These are phyloP conservation scores for Nyctanthes arbortristis DNA, from an alignment of 257 asterid genomes.

Conservation along the genomic window DNA sequence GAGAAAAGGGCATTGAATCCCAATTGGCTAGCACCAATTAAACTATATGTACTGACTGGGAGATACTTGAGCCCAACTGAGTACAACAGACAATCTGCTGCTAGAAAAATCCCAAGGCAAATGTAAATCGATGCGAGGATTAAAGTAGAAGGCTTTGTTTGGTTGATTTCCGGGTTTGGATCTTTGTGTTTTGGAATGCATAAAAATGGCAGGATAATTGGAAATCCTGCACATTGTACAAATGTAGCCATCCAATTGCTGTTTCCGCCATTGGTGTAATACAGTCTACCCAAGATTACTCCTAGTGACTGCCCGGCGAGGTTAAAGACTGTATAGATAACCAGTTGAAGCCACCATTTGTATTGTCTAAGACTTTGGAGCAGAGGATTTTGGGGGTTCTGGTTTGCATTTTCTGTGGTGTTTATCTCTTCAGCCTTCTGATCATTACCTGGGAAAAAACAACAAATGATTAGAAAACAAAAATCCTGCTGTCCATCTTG, in stretches of 20 bases:
- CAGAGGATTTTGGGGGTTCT: neutral
- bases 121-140: too few relatives aligned
- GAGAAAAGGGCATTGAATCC: slow-evolving; percentile 51
- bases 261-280: slow-evolving; percentile 69
- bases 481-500: too few relatives aligned
- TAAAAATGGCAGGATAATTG: slow-evolving; percentile 60
- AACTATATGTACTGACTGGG: slow-evolving; percentile 40
- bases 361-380: slow-evolving; percentile 19
- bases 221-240: slow-evolving; percentile 57
- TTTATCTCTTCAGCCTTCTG: slow-evolving; percentile 6
- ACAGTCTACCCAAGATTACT: slow-evolving; percentile 52
- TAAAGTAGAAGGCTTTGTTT: neutral
- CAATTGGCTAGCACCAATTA: slow-evolving; percentile 40
- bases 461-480: too few relatives aligned
- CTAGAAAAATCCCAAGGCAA: slow-evolving; percentile 31
- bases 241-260: too few relatives aligned
- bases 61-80: slow-evolving; percentile 40
- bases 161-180: neutral
- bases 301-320: slow-evolving; percentile 57
- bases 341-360: slow-evolving; percentile 64
- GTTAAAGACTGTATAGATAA: slow-evolving; percentile 37
- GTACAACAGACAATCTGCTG: slow-evolving; percentile 28
- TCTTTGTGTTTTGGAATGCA: slow-evolving; percentile 21
- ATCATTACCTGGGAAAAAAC: too few relatives aligned
- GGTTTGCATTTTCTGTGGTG: too few relatives aligned